A percentile compares a stretch with the other conserved stretches of the same genome.
Conservation (phyloP, 495 filamentous ascomycete species). For the Tuber aestivum region DNA sequence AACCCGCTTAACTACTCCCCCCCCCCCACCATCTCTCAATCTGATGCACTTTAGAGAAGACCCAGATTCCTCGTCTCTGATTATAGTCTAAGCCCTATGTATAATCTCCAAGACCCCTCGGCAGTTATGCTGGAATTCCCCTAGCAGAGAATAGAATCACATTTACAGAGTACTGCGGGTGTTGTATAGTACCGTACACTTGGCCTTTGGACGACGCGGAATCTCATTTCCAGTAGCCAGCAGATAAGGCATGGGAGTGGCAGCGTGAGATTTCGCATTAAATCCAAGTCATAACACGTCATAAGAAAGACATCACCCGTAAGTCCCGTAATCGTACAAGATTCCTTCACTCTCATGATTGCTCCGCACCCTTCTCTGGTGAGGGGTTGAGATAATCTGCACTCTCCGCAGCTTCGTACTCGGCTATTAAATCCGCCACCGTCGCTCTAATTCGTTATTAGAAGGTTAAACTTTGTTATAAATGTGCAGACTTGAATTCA, state of each 20-base stretch:
- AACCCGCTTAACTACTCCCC: neutral
- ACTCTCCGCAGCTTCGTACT: conserved; percentile 93
- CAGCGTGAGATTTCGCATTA: neutral
- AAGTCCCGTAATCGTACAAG: neutral
- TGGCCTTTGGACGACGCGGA: neutral
- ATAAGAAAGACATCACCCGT: neutral
- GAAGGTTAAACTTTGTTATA: neutral
- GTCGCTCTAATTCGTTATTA: conserved; percentile 53
- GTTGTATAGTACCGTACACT: neutral
- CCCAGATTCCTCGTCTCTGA: neutral
- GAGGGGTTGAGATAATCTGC: conserved; percentile 67
- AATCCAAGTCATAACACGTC: neutral
- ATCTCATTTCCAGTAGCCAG: neutral
- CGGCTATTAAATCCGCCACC: conserved; percentile 76
- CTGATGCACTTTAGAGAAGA: neutral
- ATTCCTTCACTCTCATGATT: conserved; percentile 11
- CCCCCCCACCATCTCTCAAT: neutral
- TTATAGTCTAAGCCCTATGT: neutral
- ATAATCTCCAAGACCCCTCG: neutral
- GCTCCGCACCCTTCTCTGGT: conserved; percentile 26
- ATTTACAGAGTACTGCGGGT: neutral
- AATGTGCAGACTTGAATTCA: neutral
- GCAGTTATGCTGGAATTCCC: neutral
- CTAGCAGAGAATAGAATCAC: neutral
- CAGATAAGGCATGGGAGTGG: neutral